phyloP scores from a whole-genome alignment of 2,329 filamentous ascomycete genomes.

The Seiridium unicorne region DNA sequence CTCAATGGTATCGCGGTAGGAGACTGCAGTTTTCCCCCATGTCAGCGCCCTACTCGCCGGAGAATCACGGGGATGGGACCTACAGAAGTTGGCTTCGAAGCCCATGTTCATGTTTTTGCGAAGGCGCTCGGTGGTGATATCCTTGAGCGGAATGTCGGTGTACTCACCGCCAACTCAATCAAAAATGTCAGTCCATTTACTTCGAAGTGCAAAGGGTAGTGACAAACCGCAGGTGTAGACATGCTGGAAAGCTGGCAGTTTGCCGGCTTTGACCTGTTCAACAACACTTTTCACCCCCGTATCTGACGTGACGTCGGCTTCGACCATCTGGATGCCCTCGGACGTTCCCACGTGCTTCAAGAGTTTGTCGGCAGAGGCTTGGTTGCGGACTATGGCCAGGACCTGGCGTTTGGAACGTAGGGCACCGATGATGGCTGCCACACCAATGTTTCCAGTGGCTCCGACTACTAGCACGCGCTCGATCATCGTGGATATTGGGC shows the following conservation, averaged over 20 bases:
- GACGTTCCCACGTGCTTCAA: slow-evolving; percentile 23
- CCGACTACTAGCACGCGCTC: slow-evolving; percentile 36
- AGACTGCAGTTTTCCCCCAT: slow-evolving; percentile 15
- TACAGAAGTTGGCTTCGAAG: slow-evolving; percentile 31
- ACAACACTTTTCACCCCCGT: slow-evolving; percentile 30
- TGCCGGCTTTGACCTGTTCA: slow-evolving; percentile 29
- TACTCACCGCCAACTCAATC: slow-evolving; percentile 24
- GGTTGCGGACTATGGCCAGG: slow-evolving; percentile 34
- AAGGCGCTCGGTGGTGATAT: slow-evolving; percentile 19
- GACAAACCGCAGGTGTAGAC: slow-evolving; percentile 30
- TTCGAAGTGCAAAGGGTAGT: background rate
- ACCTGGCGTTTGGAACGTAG: slow-evolving; percentile 27
- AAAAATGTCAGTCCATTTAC: background rate
- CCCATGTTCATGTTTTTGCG: slow-evolving; percentile 18
- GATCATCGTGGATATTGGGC: slow-evolving; percentile 5
- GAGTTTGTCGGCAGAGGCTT: slow-evolving; percentile 31
- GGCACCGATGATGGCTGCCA: slow-evolving; percentile 28
- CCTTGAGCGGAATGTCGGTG: slow-evolving; percentile 16
- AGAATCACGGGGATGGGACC: slow-evolving; percentile 1
- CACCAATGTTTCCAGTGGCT: slow-evolving; percentile 36
- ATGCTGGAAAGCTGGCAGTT: slow-evolving; percentile 35
- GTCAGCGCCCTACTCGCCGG: background rate
- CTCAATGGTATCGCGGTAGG: slow-evolving; percentile 28
- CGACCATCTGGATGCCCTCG: slow-evolving; percentile 28
- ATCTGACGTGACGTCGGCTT: slow-evolving; percentile 30